A percentile compares a stretch with the other conserved stretches of the same genome.
Conservation (phyloP, 441 rosid genomes). For the Populus tomentosa region DNA sequence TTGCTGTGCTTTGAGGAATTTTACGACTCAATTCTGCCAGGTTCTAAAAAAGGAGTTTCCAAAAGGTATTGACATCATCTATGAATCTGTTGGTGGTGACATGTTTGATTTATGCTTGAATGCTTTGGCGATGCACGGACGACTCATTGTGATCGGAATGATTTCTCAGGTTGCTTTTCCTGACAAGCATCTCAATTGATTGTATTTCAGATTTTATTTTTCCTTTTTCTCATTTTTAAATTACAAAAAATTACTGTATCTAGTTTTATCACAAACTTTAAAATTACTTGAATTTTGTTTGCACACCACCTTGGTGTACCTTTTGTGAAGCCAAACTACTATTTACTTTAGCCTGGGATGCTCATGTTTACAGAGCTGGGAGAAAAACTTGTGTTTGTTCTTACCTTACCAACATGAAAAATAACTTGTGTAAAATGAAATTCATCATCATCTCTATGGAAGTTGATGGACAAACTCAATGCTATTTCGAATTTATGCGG, state of each 20-base stretch:
- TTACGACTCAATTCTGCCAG: constrained; percentile 34
- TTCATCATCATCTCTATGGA: not conserved
- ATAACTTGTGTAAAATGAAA: not conserved
- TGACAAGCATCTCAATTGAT: not conserved
- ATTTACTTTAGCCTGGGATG: not conserved
- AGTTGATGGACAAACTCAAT: not conserved
- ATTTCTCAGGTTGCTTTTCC: constrained; percentile 74
- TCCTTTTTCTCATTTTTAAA: not conserved
- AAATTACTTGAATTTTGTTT: not conserved
- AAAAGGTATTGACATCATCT: constrained; percentile 76
- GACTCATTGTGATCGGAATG: constrained; percentile 93
- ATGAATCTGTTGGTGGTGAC: constrained; percentile 95
- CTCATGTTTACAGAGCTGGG: not conserved
- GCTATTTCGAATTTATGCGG: not conserved
- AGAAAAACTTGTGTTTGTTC: not conserved
- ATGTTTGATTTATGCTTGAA: constrained; percentile 86
- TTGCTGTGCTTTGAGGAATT: not conserved
- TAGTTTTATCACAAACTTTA: not conserved
- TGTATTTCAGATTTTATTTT: not conserved
- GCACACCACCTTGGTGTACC: not conserved
- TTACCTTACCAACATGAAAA: not conserved
- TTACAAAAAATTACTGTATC: not conserved
- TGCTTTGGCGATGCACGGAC: constrained; percentile 81
- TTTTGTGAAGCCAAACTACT: not conserved
- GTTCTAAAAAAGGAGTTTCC: constrained; percentile 81